phyloP scores from a whole-genome alignment of 164 flowering plant species.

The Tetracentron sinense region DNA sequence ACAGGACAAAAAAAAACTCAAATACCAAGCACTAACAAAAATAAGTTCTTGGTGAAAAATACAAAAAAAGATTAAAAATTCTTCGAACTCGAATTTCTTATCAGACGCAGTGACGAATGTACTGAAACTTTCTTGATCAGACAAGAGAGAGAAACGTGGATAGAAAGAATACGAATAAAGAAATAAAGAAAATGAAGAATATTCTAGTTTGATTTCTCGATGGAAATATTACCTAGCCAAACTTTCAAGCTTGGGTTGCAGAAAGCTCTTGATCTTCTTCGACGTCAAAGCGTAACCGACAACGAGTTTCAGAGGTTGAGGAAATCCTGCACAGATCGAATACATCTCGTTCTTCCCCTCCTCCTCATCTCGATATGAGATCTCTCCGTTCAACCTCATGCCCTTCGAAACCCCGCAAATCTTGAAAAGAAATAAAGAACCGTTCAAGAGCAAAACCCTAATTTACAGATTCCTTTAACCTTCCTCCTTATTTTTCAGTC shows the following conservation, averaged over 20 bases:
- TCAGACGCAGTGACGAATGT: no score
- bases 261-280: slow-evolving; percentile 67
- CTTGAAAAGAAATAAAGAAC: no score
- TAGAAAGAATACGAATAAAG: not conserved
- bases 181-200: no score
- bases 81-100: no score
- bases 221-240: slow-evolving; percentile 45
- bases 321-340: slow-evolving; percentile 17
- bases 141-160: not conserved
- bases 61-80: no score
- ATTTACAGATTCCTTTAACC: not conserved
- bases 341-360: slow-evolving; percentile 21
- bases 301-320: slow-evolving; percentile 32
- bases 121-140: no score
- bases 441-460: not conserved
- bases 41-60: no score
- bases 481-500: not conserved
- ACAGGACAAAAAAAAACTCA: no score
- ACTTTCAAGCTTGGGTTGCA: slow-evolving; percentile 55
- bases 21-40: no score
- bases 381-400: slow-evolving; percentile 48
- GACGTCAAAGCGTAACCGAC: slow-evolving; percentile 70
- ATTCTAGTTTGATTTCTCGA: no score
- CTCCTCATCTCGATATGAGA: slow-evolving; percentile 15
- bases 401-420: slow-evolving; percentile 4